Conservation (phyloP, 179 eudicot genomes). For the Sideroxylon spinosum region DNA sequence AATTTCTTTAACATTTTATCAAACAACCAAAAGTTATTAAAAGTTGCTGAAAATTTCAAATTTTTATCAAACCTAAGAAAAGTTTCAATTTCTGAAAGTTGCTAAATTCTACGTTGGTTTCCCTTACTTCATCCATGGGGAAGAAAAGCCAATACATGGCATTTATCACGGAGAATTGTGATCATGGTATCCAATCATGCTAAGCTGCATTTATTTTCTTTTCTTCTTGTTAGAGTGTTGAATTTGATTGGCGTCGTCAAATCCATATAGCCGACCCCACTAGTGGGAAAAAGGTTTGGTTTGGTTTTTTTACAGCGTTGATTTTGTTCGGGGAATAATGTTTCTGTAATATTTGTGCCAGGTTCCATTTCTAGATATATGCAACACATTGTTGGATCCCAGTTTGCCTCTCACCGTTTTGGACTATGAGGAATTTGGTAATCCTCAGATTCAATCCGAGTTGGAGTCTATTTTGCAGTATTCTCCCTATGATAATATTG, state of each 20-base stretch:
- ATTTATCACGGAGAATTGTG: too few relatives aligned
- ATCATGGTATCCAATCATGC: not conserved
- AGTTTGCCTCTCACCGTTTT: constrained; percentile 75
- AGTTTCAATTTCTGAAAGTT: too few relatives aligned
- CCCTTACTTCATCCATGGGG: too few relatives aligned
- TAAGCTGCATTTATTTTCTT: not conserved
- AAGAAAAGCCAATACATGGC: not conserved
- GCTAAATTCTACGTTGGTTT: too few relatives aligned
- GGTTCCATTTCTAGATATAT: constrained; percentile 92
- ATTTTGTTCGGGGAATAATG: constrained; percentile 7
- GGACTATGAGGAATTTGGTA: constrained; percentile 94
- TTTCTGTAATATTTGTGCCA: constrained; percentile 26
- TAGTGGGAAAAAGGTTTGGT: too few relatives aligned
- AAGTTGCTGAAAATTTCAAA: too few relatives aligned
- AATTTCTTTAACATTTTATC: too few relatives aligned
- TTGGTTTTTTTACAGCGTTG: too few relatives aligned
- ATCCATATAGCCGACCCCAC: too few relatives aligned
- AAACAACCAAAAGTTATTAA: too few relatives aligned
- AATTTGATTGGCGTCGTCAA: not conserved
- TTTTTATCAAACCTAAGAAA: too few relatives aligned
- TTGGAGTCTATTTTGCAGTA: constrained; percentile 57
- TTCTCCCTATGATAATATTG: constrained; percentile 83
- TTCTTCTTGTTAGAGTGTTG: not conserved
- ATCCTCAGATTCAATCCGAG: constrained; percentile 58
- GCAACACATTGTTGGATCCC: constrained; percentile 86